These are phyloP conservation scores for Solanum medicagineum DNA, from an alignment of 257 asterid genomes.

Conservation along the genomic window DNA sequence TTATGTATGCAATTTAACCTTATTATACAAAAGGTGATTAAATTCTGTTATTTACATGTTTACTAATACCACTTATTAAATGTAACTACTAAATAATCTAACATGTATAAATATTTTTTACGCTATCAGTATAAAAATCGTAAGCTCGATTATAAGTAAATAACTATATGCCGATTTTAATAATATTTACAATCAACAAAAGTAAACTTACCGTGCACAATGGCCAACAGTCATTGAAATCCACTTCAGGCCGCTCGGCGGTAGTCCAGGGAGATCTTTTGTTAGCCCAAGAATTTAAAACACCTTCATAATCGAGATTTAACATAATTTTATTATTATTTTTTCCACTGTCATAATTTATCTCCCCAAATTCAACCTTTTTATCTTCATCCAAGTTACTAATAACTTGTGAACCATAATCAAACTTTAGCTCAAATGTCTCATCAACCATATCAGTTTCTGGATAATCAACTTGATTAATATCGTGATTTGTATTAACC, in stretches of 20 bases:
- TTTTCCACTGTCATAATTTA: not conserved
- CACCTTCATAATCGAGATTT: conserved; percentile 54
- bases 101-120: not conserved
- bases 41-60: not conserved
- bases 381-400: not conserved
- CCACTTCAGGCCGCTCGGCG: conserved; percentile 52
- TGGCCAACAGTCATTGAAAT: conserved; percentile 47
- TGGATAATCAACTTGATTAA: conserved; percentile 1
- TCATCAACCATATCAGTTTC: conserved; percentile 19
- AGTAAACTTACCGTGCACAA: conserved; percentile 26
- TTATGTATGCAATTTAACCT: not conserved
- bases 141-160: not conserved
- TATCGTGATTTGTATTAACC: not conserved
- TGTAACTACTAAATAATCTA: not conserved
- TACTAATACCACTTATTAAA: not conserved
- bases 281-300: conserved; percentile 57
- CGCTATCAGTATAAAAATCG: not conserved
- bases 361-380: not conserved
- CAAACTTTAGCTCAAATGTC: conserved; percentile 29
- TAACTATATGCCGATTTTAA: not conserved
- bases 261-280: conserved; percentile 59
- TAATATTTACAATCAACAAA: not conserved
- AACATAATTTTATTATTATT: conserved; percentile 27
- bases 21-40: not conserved
- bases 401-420: conserved; percentile 26